Conservation (phyloP, 2,329 filamentous ascomycete species). For the Cordyceps farinosa region DNA sequence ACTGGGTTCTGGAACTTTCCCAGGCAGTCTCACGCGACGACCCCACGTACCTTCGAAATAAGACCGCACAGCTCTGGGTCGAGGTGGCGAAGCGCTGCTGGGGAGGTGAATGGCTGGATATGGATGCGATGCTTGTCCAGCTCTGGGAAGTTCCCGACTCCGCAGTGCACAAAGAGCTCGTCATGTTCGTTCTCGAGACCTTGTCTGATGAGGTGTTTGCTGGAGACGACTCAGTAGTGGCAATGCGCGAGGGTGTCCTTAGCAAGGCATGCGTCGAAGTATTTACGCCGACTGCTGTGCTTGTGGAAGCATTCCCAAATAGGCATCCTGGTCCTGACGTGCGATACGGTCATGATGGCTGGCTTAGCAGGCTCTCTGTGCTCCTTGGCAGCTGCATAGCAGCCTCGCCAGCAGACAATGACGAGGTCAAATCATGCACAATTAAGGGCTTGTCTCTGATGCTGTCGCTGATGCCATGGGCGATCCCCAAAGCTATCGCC, state of each 20-base stretch:
- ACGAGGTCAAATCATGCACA: constrained; percentile 65
- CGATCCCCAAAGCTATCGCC: constrained; percentile 76
- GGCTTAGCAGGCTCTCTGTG: constrained; percentile 73
- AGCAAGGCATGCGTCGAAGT: constrained; percentile 92
- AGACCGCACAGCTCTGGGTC: constrained; percentile 90
- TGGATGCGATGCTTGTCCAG: constrained; percentile 79
- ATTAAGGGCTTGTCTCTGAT: constrained; percentile 75
- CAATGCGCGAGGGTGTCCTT: constrained; percentile 75
- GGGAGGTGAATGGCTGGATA: constrained; percentile 90
- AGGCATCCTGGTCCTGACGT: constrained; percentile 66
- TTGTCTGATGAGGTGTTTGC: constrained; percentile 93
- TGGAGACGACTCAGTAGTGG: constrained; percentile 81
- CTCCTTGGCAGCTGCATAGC: constrained; percentile 72
- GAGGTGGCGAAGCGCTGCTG: constrained; percentile 91
- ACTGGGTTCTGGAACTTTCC: constrained; percentile 76
- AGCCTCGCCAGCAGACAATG: constrained; percentile 60
- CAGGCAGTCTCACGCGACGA: constrained; percentile 68
- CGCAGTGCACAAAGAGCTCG: constrained; percentile 72
- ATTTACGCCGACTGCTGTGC: constrained; percentile 74
- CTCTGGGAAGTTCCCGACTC: constrained; percentile 73
- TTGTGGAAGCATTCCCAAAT: constrained; percentile 72
- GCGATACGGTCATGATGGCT: constrained; percentile 77
- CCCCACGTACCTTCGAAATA: constrained; percentile 82
- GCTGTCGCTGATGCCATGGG: constrained; percentile 79
- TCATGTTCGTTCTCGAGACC: constrained; percentile 83